Percentiles rank a stretch among this genome's conserved stretches.
phyloP scores from a whole-genome alignment of 495 filamentous ascomycete species.

The Haplographium delicatum region DNA sequence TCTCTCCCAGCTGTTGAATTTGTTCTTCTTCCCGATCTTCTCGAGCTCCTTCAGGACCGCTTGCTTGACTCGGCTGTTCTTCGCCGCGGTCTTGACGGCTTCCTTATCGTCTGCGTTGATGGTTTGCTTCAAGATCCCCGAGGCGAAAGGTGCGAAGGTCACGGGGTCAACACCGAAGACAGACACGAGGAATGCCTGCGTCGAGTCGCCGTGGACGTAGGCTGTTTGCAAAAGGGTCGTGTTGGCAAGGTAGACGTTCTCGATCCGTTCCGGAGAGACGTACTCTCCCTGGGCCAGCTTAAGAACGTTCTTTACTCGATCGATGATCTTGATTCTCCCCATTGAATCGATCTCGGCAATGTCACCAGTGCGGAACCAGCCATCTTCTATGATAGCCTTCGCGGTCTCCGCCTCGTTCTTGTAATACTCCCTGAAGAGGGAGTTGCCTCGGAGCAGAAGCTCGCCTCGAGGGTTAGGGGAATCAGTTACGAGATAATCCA shows the following conservation, averaged over 20 bases:
- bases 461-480: slow-evolving; percentile 92
- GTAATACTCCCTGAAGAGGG: slow-evolving; percentile 79
- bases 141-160: slow-evolving; percentile 71
- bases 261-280: slow-evolving; percentile 92
- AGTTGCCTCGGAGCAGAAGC: slow-evolving; percentile 73
- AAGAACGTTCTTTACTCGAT: slow-evolving; percentile 96
- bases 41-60: slow-evolving; percentile 78
- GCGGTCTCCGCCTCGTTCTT: slow-evolving; percentile 81
- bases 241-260: slow-evolving; percentile 86
- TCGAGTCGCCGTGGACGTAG: slow-evolving; percentile 87
- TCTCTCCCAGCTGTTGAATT: slow-evolving; percentile 85
- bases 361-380: slow-evolving; percentile 97
- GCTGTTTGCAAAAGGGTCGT: slow-evolving; percentile 70
- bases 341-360: slow-evolving; percentile 76
- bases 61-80: slow-evolving; percentile 62
- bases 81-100: slow-evolving; percentile 59
- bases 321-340: slow-evolving; percentile 88
- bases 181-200: slow-evolving; percentile 76
- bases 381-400: slow-evolving; percentile 77
- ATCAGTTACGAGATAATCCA: slow-evolving; percentile 89
- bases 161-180: slow-evolving; percentile 84
- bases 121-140: slow-evolving; percentile 62
- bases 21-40: slow-evolving; percentile 71
- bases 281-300: slow-evolving; percentile 98
- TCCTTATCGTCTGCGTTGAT: slow-evolving; percentile 57